These are phyloP conservation scores for Pichia sp. DNA, from an alignment of 1,139 yeast species.

Conservation along the genomic window DNA sequence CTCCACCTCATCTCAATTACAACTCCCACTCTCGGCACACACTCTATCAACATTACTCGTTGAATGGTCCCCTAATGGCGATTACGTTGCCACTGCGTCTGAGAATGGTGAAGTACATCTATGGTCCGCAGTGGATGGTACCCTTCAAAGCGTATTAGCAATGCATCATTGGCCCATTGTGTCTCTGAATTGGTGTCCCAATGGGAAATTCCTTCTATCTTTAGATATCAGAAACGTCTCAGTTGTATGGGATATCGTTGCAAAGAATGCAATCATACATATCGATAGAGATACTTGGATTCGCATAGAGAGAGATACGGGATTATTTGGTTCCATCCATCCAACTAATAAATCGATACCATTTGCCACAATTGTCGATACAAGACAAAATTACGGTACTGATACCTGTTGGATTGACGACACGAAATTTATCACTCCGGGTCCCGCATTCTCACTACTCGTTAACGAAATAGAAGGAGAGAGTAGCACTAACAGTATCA, in stretches of 20 bases:
- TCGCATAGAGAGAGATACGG: conserved; percentile 5
- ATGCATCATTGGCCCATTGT: conserved; percentile 49
- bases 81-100: conserved; percentile 48
- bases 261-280: conserved; percentile 42
- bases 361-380: neutral
- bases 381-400: conserved; percentile 30
- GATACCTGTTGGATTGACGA: conserved; percentile 71
- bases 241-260: conserved; percentile 47
- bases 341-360: neutral
- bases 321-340: conserved; percentile 2
- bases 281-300: conserved; percentile 27
- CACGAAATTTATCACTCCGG: conserved; percentile 64
- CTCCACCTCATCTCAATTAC: conserved; percentile 6
- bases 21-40: conserved; percentile 16
- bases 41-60: conserved; percentile 27
- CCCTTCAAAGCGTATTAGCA: conserved; percentile 49
- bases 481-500: conserved; percentile 31
- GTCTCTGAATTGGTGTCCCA: conserved; percentile 42
- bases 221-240: conserved; percentile 35
- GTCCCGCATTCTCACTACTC: conserved; percentile 46
- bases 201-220: conserved; percentile 34
- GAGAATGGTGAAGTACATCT: conserved; percentile 59
- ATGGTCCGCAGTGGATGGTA: conserved; percentile 60
- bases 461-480: conserved; percentile 53
- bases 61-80: conserved; percentile 62